Base-by-base conservation (phyloP, 176 grass and related monocot species). In the Cenchrus americanus region DNA sequence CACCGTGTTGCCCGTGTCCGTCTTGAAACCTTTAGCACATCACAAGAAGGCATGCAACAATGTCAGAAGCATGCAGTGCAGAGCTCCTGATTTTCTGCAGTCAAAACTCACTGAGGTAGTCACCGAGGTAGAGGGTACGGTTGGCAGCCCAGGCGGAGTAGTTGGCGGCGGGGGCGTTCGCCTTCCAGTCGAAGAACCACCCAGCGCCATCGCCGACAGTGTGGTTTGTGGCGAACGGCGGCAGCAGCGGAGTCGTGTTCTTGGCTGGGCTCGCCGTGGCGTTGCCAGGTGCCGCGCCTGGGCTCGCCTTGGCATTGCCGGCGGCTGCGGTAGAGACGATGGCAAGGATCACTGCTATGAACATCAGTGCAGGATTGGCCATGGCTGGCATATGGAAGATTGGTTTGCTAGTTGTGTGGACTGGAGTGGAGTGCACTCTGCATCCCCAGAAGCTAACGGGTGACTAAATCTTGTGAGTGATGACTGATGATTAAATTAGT, bases 51-150 rank as follows among this genome's bases (percentile, higher is more conserved):
- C 34, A 37, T 9, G 24, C 14, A 53, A 72, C 3, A 17, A 18
- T n/a, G 10, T 34, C 22, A 50, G 18, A 47, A 12, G 1, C 18
- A 5, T 14, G 19, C 2, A 8, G 5, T 0, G 10, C 7, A 58
- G 72, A 57, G 72, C 9, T 57, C 30, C 3, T 41, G 1, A n/a
- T 13, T 43, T 18, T 63, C 15, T 5, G 5, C 23, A 7, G 19
- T 0, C 1, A 0, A 30, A 78, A 53, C 70, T 71, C 77, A 97
- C 92, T 86, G 84, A 94, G 84, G 65, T 78, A 97, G 86, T 97
- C 90, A 60, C 90, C 90, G 40, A 94, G 86, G 90, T 62, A 93
- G 90, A 97, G 94, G 32, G 87, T 84, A 21, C 82, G 88, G 68
- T 83, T 81, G 61, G 82, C 58, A 8, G 90, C 95, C 92, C 95